These are phyloP conservation scores for Plasmopara muralis DNA, from an alignment of 352 stramenopile genomes.

Conservation along the genomic window DNA sequence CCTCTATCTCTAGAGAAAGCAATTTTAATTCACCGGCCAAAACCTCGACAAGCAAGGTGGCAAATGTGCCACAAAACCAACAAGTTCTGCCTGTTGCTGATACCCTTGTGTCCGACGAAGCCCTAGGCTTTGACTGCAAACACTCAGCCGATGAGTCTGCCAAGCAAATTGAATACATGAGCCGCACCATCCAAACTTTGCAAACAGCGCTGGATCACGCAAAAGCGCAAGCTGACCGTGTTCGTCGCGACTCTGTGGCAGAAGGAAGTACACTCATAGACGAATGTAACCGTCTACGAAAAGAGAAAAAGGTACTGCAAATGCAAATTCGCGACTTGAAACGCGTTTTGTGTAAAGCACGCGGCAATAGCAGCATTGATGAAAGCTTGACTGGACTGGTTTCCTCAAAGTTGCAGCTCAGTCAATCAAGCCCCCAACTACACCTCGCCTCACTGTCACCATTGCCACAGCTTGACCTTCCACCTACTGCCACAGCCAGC, in stretches of 20 bases:
- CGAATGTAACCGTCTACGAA: no score
- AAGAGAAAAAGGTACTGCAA: no score
- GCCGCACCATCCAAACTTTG: constrained; percentile 60
- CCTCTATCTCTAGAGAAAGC: no score
- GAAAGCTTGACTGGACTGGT: neutral
- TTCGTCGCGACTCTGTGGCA: constrained; percentile 64
- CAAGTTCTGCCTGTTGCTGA: no score
- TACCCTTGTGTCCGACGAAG: no score
- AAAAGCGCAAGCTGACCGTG: constrained; percentile 56
- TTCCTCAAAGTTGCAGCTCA: constrained; percentile 6
- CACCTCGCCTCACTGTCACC: constrained; percentile 15
- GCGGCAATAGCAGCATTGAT: constrained; percentile 24
- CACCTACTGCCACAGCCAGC: constrained; percentile 14
- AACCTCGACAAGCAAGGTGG: no score
- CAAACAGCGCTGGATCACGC: constrained; percentile 55
- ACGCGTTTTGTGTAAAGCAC: constrained; percentile 3
- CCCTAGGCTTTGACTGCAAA: no score
- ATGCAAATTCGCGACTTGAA: no score
- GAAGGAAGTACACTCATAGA: constrained; percentile 13
- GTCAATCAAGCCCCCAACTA: constrained; percentile 32
- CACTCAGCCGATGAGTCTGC: no score
- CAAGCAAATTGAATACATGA: constrained; percentile 64
- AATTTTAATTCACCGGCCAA: no score
- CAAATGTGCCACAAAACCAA: no score
- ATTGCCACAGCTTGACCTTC: constrained; percentile 15